Percentiles rank a stretch among this genome's conserved stretches.
Evolutionary conservation across 495 filamentous ascomycete species (phyloP).

Genomic region (Podospora tetraspora): DNA sequence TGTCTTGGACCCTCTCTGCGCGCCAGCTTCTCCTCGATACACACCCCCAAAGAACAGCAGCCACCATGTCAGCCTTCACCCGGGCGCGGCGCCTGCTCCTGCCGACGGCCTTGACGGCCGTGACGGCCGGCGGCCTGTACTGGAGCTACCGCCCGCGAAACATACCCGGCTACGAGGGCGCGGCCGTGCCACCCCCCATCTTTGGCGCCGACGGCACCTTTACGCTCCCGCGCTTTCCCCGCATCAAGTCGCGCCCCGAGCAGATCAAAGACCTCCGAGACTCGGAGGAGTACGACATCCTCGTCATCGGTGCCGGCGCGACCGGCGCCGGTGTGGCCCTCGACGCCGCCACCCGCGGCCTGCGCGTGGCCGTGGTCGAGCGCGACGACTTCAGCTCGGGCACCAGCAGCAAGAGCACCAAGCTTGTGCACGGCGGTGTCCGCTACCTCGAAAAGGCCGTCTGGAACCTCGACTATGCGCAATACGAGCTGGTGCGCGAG

Average conservation of each 20-base stretch:
- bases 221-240: conserved; percentile 74
- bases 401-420: conserved; percentile 95
- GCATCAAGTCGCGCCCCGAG: conserved; percentile 63
- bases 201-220: conserved; percentile 73
- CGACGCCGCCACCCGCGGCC: conserved; percentile 85
- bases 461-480: conserved; percentile 92
- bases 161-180: conserved; percentile 75
- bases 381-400: conserved; percentile 91
- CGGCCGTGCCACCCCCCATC: conserved; percentile 74
- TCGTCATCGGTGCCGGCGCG: conserved; percentile 89
- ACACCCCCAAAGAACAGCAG: background rate
- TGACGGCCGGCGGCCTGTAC: conserved; percentile 57
- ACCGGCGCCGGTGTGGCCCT: conserved; percentile 91
- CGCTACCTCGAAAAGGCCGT: conserved; percentile 96
- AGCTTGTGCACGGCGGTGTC: conserved; percentile 94
- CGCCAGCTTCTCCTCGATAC: background rate
- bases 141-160: conserved; percentile 78
- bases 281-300: conserved; percentile 69
- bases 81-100: conserved; percentile 35
- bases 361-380: conserved; percentile 93
- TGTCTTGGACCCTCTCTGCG: background rate
- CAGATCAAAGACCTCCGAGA: conserved; percentile 57
- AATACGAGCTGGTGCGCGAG: conserved; percentile 89
- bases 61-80: conserved; percentile 25
- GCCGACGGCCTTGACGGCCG: conserved; percentile 34